Conservation (phyloP, 2,329 filamentous ascomycete genomes). For the Paraconiothyrium sp. region DNA sequence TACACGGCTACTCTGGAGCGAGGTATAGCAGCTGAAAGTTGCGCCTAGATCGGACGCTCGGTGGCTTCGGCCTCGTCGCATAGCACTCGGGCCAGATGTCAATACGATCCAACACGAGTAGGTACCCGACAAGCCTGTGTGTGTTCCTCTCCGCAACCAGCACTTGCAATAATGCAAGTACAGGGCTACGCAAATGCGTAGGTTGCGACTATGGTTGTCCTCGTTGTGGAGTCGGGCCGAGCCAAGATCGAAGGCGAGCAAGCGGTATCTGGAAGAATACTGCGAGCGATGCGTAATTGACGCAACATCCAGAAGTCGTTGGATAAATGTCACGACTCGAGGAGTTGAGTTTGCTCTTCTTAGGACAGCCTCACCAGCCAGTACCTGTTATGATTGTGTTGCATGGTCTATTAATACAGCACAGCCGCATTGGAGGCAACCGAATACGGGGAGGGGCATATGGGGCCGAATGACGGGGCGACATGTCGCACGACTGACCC, state of each 20-base stretch:
- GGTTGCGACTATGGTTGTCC: background rate
- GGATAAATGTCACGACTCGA: background rate
- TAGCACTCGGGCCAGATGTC: constrained; percentile 7
- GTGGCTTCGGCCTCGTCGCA: constrained; percentile 9
- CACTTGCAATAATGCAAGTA: no score
- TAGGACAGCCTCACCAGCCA: constrained; percentile 1
- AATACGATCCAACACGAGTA: background rate
- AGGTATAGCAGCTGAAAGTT: background rate
- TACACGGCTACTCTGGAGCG: background rate
- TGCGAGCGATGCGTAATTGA: background rate
- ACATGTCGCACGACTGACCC: background rate
- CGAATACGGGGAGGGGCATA: constrained; percentile 19
- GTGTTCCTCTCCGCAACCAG: background rate
- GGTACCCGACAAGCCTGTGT: background rate
- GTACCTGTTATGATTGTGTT: constrained; percentile 1
- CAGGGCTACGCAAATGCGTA: background rate
- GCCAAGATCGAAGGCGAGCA: background rate
- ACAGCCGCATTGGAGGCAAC: constrained; percentile 22
- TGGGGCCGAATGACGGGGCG: constrained; percentile 16
- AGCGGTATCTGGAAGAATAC: background rate
- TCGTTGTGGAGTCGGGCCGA: background rate
- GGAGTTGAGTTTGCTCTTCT: background rate
- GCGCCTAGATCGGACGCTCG: background rate
- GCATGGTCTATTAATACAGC: constrained; percentile 28
- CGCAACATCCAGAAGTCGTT: background rate